Percentiles rank a stretch among this genome's conserved stretches.
Evolutionary conservation across 441 rosid species (phyloP).

Genomic region (Erysimum cheiri): DNA sequence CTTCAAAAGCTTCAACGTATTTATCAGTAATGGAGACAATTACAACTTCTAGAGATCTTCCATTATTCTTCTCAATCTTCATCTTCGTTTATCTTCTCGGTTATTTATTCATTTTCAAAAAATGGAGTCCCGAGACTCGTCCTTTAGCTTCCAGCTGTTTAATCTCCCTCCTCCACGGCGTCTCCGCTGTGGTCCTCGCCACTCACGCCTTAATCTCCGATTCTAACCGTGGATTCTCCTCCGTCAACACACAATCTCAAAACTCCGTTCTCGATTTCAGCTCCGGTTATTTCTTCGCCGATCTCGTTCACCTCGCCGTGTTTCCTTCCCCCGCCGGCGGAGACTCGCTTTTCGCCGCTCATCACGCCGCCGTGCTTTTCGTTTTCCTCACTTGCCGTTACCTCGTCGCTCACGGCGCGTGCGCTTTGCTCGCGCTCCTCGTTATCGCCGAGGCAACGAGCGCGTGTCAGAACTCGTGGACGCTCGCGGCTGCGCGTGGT

Average conservation of each 20-base stretch:
- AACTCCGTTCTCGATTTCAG: constrained; percentile 76
- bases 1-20: constrained; percentile 4
- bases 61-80: constrained; percentile 64
- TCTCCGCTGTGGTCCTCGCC: constrained; percentile 73
- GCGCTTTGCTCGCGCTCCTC: constrained; percentile 64
- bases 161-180: constrained; percentile 82
- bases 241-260: constrained; percentile 61
- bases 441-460: constrained; percentile 89
- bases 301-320: constrained; percentile 70
- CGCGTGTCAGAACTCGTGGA: constrained; percentile 88
- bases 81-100: constrained; percentile 60
- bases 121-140: constrained; percentile 63
- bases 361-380: constrained; percentile 85
- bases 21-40: constrained; percentile 25
- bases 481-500: constrained; percentile 63
- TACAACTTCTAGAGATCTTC: constrained; percentile 41
- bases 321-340: constrained; percentile 58
- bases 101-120: constrained; percentile 63
- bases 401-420: constrained; percentile 74
- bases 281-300: constrained; percentile 81
- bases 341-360: constrained; percentile 83
- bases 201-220: constrained; percentile 58
- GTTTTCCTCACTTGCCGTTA: constrained; percentile 84
- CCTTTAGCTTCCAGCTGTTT: constrained; percentile 86
- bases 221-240: constrained; percentile 56